A percentile compares a stretch with the other conserved stretches of the same genome.
phyloP scores from a whole-genome alignment of 2,329 filamentous ascomycete genomes.

The Xylaria sp. region DNA sequence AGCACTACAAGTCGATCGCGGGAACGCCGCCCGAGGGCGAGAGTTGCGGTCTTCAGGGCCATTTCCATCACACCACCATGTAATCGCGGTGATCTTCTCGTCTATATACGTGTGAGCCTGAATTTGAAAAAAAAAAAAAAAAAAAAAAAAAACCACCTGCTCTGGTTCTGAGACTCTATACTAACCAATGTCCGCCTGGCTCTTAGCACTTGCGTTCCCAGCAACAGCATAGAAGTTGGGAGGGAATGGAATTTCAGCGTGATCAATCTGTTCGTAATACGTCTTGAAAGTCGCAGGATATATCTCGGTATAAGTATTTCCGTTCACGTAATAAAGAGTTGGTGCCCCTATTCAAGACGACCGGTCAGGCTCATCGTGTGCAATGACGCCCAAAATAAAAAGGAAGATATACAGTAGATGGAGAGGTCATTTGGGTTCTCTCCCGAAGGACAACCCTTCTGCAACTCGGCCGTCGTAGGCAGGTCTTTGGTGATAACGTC shows the following conservation, averaged over 20 bases:
- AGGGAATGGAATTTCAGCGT: slow-evolving; percentile 58
- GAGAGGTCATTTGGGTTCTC: slow-evolving; percentile 49
- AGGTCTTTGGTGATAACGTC: slow-evolving; percentile 41
- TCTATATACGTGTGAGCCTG: slow-evolving; percentile 18
- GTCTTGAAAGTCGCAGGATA: slow-evolving; percentile 45
- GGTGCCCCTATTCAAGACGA: slow-evolving; percentile 51
- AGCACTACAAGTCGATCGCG: slow-evolving; percentile 53
- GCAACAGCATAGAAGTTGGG: slow-evolving; percentile 56
- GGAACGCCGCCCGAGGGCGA: slow-evolving; percentile 47
- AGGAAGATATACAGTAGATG: slow-evolving; percentile 41
- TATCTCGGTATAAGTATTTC: slow-evolving; percentile 41
- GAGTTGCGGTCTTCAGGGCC: slow-evolving; percentile 46
- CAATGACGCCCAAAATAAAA: background rate
- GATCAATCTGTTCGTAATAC: slow-evolving; percentile 57
- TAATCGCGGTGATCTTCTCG: slow-evolving; percentile 46
- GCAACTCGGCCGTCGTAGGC: slow-evolving; percentile 46
- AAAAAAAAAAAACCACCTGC: too few relatives aligned
- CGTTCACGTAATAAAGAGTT: slow-evolving; percentile 55
- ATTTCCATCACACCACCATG: slow-evolving; percentile 53
- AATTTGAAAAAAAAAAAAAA: background rate
- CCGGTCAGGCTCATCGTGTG: background rate
- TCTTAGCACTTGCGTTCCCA: slow-evolving; percentile 54
- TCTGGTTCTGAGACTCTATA: background rate
- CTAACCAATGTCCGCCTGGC: slow-evolving; percentile 45
- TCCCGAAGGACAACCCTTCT: slow-evolving; percentile 44